A percentile compares a stretch with the other conserved stretches of the same genome.
These are phyloP conservation scores for Luzula sylvatica DNA, from an alignment of 176 grass and related monocot genomes.

Conservation along the genomic window DNA sequence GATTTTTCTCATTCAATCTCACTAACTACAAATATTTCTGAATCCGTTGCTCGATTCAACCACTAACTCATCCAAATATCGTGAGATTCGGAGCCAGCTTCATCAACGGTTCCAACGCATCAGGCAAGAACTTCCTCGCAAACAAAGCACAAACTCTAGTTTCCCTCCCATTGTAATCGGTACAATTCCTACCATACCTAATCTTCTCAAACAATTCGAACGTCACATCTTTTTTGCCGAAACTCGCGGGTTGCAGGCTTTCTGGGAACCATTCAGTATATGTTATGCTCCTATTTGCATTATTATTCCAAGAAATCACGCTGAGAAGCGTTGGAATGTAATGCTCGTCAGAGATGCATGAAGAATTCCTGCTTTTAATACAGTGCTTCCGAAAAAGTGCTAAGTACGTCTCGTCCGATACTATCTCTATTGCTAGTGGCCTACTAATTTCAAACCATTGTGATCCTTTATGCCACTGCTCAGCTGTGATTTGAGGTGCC, in stretches of 20 bases:
- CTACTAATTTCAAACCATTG: conserved; percentile 29
- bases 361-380: not conserved
- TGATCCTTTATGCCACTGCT: conserved; percentile 16
- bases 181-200: conserved; percentile 34
- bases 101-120: conserved; percentile 36
- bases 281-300: conserved; percentile 47
- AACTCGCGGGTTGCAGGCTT: conserved; percentile 27
- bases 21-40: too few species aligned
- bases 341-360: conserved; percentile 32
- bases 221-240: conserved; percentile 10
- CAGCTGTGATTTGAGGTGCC: conserved; percentile 24
- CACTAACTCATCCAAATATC: conserved; percentile 21
- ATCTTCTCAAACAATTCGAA: conserved; percentile 33
- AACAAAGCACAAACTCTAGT: conserved; percentile 45
- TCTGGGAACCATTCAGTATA: conserved; percentile 35
- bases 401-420: conserved; percentile 22
- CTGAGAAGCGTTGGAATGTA: conserved; percentile 26
- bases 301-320: conserved; percentile 16
- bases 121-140: conserved; percentile 61
- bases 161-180: conserved; percentile 30
- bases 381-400: conserved; percentile 20
- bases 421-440: conserved; percentile 9
- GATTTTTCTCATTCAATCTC: too few species aligned
- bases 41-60: conserved; percentile 7
- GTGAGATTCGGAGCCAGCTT: conserved; percentile 40